A percentile compares a stretch with the other conserved stretches of the same genome.
These are phyloP conservation scores for Picea engelmannii DNA, from an alignment of 83 land plant species.

Conservation along the genomic window DNA sequence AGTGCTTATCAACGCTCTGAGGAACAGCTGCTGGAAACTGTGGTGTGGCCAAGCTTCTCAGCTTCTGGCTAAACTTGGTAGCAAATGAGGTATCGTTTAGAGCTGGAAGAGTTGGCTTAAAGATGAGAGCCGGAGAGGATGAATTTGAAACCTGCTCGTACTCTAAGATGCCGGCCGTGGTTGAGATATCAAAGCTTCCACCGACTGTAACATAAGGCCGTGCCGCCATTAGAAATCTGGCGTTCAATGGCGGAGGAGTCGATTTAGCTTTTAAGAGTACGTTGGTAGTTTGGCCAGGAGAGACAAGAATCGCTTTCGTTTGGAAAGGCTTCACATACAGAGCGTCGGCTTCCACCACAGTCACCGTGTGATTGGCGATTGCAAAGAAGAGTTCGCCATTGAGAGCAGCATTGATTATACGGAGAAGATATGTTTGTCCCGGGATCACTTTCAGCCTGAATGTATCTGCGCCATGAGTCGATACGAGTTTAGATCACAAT, in stretches of 20 bases:
- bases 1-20: constrained; percentile 33
- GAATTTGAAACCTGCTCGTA: not conserved
- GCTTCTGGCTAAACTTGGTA: constrained; percentile 23
- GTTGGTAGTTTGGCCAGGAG: constrained; percentile 1
- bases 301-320: not conserved
- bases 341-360: constrained; percentile 8
- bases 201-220: constrained; percentile 37
- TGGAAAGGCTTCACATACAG: not conserved
- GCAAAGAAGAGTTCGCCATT: not conserved
- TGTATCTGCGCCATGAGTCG: constrained; percentile 13
- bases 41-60: constrained; percentile 52
- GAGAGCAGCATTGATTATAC: constrained; percentile 9
- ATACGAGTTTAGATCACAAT: too few species aligned
- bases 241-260: constrained; percentile 6
- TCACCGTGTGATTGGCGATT: not conserved
- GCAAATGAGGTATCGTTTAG: not conserved
- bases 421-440: not conserved
- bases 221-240: constrained; percentile 52
- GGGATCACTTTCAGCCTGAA: not conserved
- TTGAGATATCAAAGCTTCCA: constrained; percentile 38
- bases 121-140: not conserved
- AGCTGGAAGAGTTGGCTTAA: not conserved
- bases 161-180: not conserved
- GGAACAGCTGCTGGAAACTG: not conserved
- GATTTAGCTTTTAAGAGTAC: constrained; percentile 2